A percentile compares a stretch with the other conserved stretches of the same genome.
Evolutionary conservation across 2,329 filamentous ascomycete genomes (phyloP).

Genomic region (Fusarium floridanum): DNA sequence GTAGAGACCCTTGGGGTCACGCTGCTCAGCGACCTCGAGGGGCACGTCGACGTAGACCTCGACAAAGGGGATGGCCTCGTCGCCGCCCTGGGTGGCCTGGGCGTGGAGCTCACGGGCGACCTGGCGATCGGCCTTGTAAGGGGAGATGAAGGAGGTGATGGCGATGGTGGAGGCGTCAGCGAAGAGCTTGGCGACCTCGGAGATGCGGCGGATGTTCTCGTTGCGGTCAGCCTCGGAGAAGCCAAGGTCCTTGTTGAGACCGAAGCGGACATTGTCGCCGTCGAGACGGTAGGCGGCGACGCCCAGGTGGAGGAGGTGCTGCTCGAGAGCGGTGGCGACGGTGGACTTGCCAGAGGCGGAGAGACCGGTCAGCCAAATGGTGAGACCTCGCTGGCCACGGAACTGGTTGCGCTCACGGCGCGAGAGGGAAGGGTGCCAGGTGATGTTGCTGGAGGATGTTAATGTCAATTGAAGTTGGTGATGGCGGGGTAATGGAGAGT

Average conservation of each 20-base stretch:
- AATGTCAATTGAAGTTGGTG: conserved; percentile 16
- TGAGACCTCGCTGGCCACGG: conserved; percentile 89
- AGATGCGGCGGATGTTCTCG: conserved; percentile 97
- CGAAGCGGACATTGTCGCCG: conserved; percentile 98
- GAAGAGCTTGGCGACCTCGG: conserved; percentile 97
- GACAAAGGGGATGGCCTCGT: conserved; percentile 85
- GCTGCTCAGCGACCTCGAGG: conserved; percentile 90
- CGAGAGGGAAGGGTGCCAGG: conserved; percentile 87
- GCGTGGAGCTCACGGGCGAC: conserved; percentile 85
- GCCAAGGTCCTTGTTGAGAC: conserved; percentile 96
- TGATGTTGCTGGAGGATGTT: conserved; percentile 78
- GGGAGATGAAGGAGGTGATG: conserved; percentile 96
- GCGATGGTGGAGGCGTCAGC: conserved; percentile 89
- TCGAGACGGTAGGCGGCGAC: conserved; percentile 92
- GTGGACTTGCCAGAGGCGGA: conserved; percentile 98
- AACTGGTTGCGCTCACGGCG: conserved; percentile 79
- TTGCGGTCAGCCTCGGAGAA: conserved; percentile 94
- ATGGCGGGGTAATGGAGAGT: conserved; percentile 33
- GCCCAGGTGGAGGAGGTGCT: conserved; percentile 90
- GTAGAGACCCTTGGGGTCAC: conserved; percentile 97
- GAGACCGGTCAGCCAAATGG: conserved; percentile 97
- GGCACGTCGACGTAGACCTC: conserved; percentile 95
- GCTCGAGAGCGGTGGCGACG: conserved; percentile 95
- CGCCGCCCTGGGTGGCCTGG: conserved; percentile 62
- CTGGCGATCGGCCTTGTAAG: conserved; percentile 88